A percentile compares a stretch with the other conserved stretches of the same genome.
These are phyloP conservation scores for Purpureocillium lavendulum DNA, from an alignment of 2,329 filamentous ascomycete species.

Conservation along the genomic window DNA sequence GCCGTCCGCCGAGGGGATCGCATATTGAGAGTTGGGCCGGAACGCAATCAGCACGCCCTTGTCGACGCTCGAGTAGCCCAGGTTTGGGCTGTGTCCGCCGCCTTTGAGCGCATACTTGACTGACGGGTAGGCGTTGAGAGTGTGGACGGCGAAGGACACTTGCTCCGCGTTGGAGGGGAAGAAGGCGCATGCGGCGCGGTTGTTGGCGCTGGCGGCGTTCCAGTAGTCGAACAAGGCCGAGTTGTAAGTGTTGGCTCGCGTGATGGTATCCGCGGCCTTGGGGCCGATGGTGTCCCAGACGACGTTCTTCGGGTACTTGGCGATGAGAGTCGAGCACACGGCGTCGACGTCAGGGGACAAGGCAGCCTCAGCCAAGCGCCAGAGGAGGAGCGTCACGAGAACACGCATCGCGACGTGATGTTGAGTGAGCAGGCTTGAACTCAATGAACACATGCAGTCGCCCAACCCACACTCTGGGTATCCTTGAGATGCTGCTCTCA, in stretches of 20 bases:
- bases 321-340: slow-evolving; percentile 7
- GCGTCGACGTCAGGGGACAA: slow-evolving; percentile 4
- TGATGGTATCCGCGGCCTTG: slow-evolving; percentile 1
- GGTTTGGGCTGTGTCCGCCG: slow-evolving; percentile 49
- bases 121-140: slow-evolving; percentile 32
- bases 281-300: slow-evolving; percentile 9
- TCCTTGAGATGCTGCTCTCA: too few species aligned
- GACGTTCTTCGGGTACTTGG: slow-evolving; percentile 7
- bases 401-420: not conserved
- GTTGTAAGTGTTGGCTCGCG: slow-evolving; percentile 4
- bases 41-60: slow-evolving; percentile 34
- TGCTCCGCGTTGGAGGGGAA: slow-evolving; percentile 39
- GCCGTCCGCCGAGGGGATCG: slow-evolving; percentile 18
- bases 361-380: not conserved
- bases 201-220: slow-evolving; percentile 8
- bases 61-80: slow-evolving; percentile 41
- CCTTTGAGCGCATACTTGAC: slow-evolving; percentile 47
- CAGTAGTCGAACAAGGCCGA: slow-evolving; percentile 8
- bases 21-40: slow-evolving; percentile 4
- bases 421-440: too few species aligned
- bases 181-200: slow-evolving; percentile 30
- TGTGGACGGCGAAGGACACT: slow-evolving; percentile 42
- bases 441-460: too few species aligned
- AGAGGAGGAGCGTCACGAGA: not conserved
- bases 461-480: too few species aligned